These are phyloP conservation scores for Pichia insulana DNA, from an alignment of 805 yeast species.

Conservation along the genomic window DNA sequence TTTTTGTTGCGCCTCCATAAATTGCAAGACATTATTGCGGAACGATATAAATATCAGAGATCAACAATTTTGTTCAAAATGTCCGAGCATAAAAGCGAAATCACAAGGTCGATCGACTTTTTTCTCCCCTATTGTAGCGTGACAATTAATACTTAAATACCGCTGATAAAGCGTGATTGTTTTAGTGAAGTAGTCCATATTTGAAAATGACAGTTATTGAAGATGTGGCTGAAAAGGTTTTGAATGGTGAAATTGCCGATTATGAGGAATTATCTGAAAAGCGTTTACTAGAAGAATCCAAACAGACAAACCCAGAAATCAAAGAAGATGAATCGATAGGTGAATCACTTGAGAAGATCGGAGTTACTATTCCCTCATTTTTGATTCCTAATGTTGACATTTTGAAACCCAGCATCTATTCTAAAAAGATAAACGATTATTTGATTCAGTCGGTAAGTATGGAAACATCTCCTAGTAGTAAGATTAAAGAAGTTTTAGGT, in stretches of 20 bases:
- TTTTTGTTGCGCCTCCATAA: no score
- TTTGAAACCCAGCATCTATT: background rate
- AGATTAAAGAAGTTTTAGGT: slow-evolving; percentile 4
- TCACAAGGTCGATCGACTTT: no score
- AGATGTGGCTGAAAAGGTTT: background rate
- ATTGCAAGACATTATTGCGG: no score
- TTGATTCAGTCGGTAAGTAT: slow-evolving; percentile 6
- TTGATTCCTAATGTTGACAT: slow-evolving; percentile 7
- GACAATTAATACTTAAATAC: no score
- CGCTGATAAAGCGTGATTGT: no score
- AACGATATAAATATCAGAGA: no score
- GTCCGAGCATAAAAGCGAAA: no score
- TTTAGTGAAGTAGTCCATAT: no score
- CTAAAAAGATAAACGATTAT: slow-evolving; percentile 6
- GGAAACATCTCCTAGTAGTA: slow-evolving; percentile 7
- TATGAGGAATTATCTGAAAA: background rate
- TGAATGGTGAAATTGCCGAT: background rate
- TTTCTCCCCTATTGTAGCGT: no score
- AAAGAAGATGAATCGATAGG: slow-evolving; percentile 27
- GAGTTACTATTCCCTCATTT: slow-evolving; percentile 20
- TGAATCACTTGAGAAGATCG: slow-evolving; percentile 44
- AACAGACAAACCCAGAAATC: background rate
- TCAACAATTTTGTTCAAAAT: no score
- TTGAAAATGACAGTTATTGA: background rate
- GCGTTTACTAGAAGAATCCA: background rate